Evolutionary conservation across 805 yeast species (phyloP).

Genomic region (Spathaspora gorwiae): DNA sequence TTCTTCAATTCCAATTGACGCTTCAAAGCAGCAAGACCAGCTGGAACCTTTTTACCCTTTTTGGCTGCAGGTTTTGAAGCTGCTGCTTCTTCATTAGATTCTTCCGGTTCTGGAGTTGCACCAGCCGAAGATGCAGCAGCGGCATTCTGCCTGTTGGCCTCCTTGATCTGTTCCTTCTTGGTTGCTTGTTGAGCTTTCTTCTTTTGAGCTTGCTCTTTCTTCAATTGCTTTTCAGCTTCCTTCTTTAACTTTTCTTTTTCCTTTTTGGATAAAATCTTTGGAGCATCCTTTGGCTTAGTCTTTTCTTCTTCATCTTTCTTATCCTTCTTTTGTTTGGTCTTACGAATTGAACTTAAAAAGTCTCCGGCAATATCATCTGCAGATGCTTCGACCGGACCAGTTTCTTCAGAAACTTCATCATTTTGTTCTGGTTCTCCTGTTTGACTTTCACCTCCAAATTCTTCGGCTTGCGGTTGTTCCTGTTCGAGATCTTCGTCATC

Average conservation of each 20-base stretch:
- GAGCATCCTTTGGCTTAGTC: slow-evolving; percentile 51
- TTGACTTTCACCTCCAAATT: slow-evolving; percentile 25
- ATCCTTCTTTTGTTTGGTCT: slow-evolving; percentile 73
- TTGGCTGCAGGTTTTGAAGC: slow-evolving; percentile 40
- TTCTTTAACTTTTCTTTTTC: slow-evolving; percentile 94
- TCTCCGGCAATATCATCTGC: slow-evolving; percentile 46
- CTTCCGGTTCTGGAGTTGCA: slow-evolving; percentile 32
- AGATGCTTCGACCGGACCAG: slow-evolving; percentile 10
- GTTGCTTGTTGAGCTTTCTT: slow-evolving; percentile 70
- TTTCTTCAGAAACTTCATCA: slow-evolving; percentile 15
- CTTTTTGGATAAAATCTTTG: slow-evolving; percentile 82
- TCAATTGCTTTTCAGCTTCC: slow-evolving; percentile 83
- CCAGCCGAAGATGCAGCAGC: slow-evolving; percentile 27
- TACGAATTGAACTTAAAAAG: slow-evolving; percentile 78
- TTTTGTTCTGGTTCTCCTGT: slow-evolving; percentile 32
- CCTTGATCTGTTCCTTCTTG: slow-evolving; percentile 54
- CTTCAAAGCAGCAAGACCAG: slow-evolving; percentile 87
- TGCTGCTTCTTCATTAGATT: slow-evolving; percentile 17
- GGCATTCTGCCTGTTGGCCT: slow-evolving; percentile 42
- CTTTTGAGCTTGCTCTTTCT: slow-evolving; percentile 84
- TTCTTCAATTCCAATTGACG: slow-evolving; percentile 85
- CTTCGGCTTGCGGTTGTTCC: slow-evolving; percentile 35
- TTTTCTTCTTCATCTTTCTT: slow-evolving; percentile 62
- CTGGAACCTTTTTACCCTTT: slow-evolving; percentile 77
- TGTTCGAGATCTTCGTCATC: slow-evolving; percentile 62